phyloP scores from a whole-genome alignment of 257 asterid species.

The Thymus quinquecostatus region DNA sequence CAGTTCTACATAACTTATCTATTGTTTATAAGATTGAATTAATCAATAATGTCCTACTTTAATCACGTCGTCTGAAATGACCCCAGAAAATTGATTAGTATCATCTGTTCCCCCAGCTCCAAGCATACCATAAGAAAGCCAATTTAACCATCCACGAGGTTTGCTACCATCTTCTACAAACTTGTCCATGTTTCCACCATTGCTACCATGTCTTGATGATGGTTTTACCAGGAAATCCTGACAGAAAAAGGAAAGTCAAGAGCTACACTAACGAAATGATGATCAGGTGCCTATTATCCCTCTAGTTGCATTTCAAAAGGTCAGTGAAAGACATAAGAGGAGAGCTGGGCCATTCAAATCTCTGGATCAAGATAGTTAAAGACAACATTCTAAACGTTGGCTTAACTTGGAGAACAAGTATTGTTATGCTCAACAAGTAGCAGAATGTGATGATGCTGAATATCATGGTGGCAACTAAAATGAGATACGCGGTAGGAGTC shows the following conservation, averaged over 20 bases:
- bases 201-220: slow-evolving; percentile 48
- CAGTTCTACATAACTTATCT: slow-evolving; percentile 4
- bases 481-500: slow-evolving; percentile 7
- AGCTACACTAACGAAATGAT: slow-evolving; percentile 15
- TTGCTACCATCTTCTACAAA: slow-evolving; percentile 71
- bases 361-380: no score
- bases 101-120: slow-evolving; percentile 98
- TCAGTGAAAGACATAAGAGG: background rate
- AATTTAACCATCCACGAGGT: slow-evolving; percentile 97
- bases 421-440: background rate
- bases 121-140: slow-evolving; percentile 98
- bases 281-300: slow-evolving; percentile 23
- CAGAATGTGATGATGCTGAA: background rate
- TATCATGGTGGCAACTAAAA: slow-evolving; percentile 14
- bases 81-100: slow-evolving; percentile 90
- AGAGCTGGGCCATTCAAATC: background rate
- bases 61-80: slow-evolving; percentile 88
- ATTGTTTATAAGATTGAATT: slow-evolving; percentile 23
- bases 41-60: slow-evolving; percentile 51
- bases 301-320: slow-evolving; percentile 22
- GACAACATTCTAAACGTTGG: background rate
- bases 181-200: slow-evolving; percentile 51
- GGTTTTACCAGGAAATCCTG: slow-evolving; percentile 74
- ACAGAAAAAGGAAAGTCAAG: slow-evolving; percentile 27
- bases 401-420: background rate